Evolutionary conservation across 495 filamentous ascomycete genomes (phyloP), one percentile per base, ranked within the genome.

Genomic region (Massariosphaeria phaeospora): DNA sequence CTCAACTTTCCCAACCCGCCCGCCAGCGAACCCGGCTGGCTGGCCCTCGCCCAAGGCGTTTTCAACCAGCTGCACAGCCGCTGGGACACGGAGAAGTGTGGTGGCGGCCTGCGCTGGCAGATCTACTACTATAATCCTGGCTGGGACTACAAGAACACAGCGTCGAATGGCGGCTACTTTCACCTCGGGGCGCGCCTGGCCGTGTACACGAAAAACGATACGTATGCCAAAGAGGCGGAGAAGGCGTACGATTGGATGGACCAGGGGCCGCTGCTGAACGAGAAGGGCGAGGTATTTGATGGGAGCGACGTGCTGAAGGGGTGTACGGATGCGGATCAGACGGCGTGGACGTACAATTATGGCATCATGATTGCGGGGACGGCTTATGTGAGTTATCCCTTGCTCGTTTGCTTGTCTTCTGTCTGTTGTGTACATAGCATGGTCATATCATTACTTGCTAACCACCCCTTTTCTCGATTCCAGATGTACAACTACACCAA

Each of bases 21-120:
- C 4, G 13, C 23, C 21, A 35, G 46, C 25, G 33, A 65, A 29
- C 55, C 47, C 31, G 55, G 55, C 23, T 70, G 66, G 66, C 38
- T 67, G 1, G 55, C 45, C 10, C 36, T 67, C 7, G 62, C 68
- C 2, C 40, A 65, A 33, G 63, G 53, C 39, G 65, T 65, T 15
- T 62, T 69, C 48, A 52, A 71, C 42, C 35, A 41, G 17, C 66
- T 69, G 18, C 48, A 71, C 1, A 55, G 56, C 0, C 76, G 88
- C 10, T 96, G 89, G 89, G 81, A 94, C 67, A 26, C 47, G 0
- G 71, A 72, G 2, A 74, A 72, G 12, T 93, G 88, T 55, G 73
- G 71, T 27, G 88, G 88, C 30, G 88, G 88, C 4, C 66, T 96
- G 40, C 69, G 79, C 15, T 95, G 90, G 90, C 89, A 95, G 70